Base-by-base conservation (phyloP, 306 rosid species). In the Cucurbita pepo region DNA sequence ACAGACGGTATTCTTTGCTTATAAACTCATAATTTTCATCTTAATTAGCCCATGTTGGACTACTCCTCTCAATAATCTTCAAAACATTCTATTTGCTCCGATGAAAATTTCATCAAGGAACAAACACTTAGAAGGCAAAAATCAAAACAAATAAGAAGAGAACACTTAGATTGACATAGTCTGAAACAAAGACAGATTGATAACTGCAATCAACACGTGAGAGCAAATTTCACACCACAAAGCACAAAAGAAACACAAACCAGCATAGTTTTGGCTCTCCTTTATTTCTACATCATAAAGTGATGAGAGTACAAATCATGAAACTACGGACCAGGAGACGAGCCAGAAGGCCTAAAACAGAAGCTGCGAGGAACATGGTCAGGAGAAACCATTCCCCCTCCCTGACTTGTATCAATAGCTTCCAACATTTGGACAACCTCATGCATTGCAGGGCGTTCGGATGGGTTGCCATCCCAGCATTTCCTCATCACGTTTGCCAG, bases 381-480 rank as follows among this genome's bases (percentile, higher is more conserved):
- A 6, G 94, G 85, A 71, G 6, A 4, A 50, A 88, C 78, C 94
- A 88, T 88, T 73, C 94, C 94, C 3, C 94, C 90, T 62, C 94
- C 94, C 82, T 62, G 84, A 60, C 83, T 86, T 10, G 94, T 88
- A 76, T 88, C 90, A 52, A 88, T 82, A 19, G 82, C 89, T 78
- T 88, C 94, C 71, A 88, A 60, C 90, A 88, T 76, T 80, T 69
- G 79, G 81, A 86, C 94, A 73, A 88, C 94, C 64, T 82, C 89
- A 3, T 65, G 82, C 94, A 88, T 88, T 78, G 84, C 87, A 0
- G 87, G 94, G 34, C 94, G 88, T 75, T 82, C 82, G 48, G 77
- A 76, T 47, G 89, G 76, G 36, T 82, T 86, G 22, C 69, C 86
- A 36, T 86, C 94, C 94, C 94, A 88, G 72, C 94, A 88, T 59